Evolutionary conservation across 345 rosid genomes (phyloP), one percentile per base, ranked within the genome.

Genomic region (Lepidium africanum): DNA sequence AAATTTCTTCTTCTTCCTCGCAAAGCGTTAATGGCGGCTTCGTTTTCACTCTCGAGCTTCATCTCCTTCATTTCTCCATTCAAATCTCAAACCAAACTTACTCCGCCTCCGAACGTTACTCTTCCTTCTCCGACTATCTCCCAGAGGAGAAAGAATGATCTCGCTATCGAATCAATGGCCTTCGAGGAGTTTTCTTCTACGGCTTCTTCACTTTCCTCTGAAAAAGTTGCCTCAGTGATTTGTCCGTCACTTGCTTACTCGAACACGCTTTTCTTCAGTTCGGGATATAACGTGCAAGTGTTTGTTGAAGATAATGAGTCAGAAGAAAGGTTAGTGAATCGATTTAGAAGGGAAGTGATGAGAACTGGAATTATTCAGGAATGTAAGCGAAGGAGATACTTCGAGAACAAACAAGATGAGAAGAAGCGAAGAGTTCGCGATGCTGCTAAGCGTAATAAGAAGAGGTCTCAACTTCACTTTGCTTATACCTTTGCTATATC

Each of bases 331-430:
- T 75, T 90, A 10, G 65, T 87, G 77, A 78, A 78, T 39, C 82
- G 90, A 61, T 87, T 87, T 43, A 82, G 90, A 43, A 83, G 94
- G 36, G 92, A 92, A 72, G 96, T 87, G 14, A 72, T 87, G 84
- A 83, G 71, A 77, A 92, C 92, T 9, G 98, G 96, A 4, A 79
- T 92, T 11, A 84, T 91, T 41, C 97, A 85, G 75, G 96, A 87
- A 80, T 78, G 86, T 52, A 85, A 81, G 72, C 70, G 91, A 9
- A 81, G 91, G 76, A 83, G 81, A 67, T 85, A 65, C 81, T 78
- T 67, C 42, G 97, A 91, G 88, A 86, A 82, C 68, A 76, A 74
- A 25, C 89, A 85, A 55, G 97, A 91, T 4, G 85, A 85, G 89
- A 82, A 80, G 88, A 88, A 88, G 68, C 74, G 96, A 1, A 88